phyloP scores from a whole-genome alignment of 441 rosid species.

The Theobroma grandiflorum region DNA sequence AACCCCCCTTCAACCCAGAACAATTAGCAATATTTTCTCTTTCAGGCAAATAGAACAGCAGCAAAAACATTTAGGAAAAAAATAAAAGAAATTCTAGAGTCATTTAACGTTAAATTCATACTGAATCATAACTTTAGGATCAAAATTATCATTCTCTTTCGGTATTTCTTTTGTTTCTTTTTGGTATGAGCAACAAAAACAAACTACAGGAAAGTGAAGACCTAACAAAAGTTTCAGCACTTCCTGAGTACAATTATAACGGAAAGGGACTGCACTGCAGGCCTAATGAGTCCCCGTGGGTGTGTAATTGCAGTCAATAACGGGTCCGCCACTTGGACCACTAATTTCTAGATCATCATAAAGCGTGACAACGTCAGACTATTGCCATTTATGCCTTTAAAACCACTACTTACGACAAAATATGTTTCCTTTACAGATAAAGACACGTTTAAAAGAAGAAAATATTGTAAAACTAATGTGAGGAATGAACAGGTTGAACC shows the following conservation, averaged over 20 bases:
- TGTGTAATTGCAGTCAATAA: constrained; percentile 11
- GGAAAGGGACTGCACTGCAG: constrained; percentile 19
- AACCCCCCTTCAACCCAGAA: not conserved
- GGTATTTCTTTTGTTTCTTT: not conserved
- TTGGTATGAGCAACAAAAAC: not conserved
- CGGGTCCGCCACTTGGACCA: constrained; percentile 31
- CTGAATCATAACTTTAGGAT: not conserved
- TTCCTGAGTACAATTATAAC: constrained; percentile 4
- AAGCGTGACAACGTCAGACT: not conserved
- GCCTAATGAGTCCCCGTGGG: constrained; percentile 8
- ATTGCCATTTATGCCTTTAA: not conserved
- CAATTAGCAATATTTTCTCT: not conserved
- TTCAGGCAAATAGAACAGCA: not conserved
- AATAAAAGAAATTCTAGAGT: not conserved
- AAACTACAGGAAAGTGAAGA: not conserved
- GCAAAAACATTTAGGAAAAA: too few relatives aligned
- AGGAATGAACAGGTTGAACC: not conserved
- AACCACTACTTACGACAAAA: not conserved
- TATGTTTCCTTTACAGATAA: not conserved
- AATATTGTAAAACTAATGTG: not conserved
- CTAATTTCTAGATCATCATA: constrained; percentile 10
- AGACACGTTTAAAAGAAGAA: not conserved
- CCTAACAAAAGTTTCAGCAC: constrained; percentile 15
- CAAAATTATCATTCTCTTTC: not conserved
- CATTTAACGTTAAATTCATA: too few relatives aligned